phyloP scores from a whole-genome alignment of 1,284 basidiomycete species.

The Xerocomus minutiporus region DNA sequence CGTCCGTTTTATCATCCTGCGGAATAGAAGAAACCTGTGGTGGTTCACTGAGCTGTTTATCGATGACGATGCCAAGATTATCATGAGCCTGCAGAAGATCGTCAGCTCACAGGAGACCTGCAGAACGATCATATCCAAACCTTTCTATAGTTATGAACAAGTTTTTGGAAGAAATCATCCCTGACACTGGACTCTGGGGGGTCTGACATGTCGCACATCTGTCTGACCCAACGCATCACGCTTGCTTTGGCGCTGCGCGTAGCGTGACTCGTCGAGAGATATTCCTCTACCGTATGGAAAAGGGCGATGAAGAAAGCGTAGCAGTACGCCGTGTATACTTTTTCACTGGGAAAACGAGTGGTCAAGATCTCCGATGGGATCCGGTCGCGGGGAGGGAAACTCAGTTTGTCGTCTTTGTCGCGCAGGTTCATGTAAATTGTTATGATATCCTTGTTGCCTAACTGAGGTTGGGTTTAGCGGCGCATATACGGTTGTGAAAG shows the following conservation, averaged over 20 bases:
- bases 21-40: background rate
- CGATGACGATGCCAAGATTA: background rate
- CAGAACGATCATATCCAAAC: background rate
- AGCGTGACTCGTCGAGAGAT: background rate
- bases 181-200: background rate
- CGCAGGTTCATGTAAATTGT: constrained; percentile 23
- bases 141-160: background rate
- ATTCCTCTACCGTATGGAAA: constrained; percentile 8
- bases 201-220: constrained; percentile 2
- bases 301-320: constrained; percentile 12
- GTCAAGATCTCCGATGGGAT: constrained; percentile 14
- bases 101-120: background rate
- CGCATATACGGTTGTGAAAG: no score
- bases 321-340: background rate
- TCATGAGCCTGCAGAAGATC: no score
- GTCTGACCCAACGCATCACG: background rate
- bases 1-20: background rate
- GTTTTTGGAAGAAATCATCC: background rate
- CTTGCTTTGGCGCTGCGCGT: background rate
- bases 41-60: background rate
- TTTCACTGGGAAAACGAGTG: background rate
- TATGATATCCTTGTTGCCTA: constrained; percentile 8
- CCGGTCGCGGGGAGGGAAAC: background rate
- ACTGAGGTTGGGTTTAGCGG: background rate
- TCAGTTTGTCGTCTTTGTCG: background rate